Evolutionary conservation across 768 basidiomycete genomes (phyloP).

Genomic region (Floccularia luteovirens): DNA sequence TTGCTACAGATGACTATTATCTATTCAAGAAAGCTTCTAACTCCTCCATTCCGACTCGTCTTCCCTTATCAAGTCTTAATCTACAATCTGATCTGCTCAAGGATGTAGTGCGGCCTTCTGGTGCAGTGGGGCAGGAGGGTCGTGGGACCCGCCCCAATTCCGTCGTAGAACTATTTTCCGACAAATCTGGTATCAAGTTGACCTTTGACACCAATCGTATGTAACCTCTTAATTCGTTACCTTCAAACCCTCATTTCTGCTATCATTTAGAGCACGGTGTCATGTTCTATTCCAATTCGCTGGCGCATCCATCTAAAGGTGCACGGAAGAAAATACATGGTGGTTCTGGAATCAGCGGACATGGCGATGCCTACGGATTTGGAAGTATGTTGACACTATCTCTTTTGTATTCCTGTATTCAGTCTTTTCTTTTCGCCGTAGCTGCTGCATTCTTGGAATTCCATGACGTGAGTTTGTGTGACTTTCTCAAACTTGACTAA

Average conservation of each 20-base stretch:
- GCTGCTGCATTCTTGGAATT: conserved; percentile 65
- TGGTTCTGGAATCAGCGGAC: conserved; percentile 48
- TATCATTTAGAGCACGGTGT: conserved; percentile 52
- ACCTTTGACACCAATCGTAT: conserved; percentile 65
- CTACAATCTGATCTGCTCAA: conserved; percentile 37
- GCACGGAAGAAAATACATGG: conserved; percentile 72
- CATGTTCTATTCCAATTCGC: conserved; percentile 67
- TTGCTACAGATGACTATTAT: conserved; percentile 58
- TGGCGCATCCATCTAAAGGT: conserved; percentile 36
- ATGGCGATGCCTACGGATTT: conserved; percentile 52
- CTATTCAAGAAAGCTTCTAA: conserved; percentile 32
- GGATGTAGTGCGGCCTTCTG: conserved; percentile 27
- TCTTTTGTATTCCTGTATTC: conserved; percentile 3
- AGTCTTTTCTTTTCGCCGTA: conserved; percentile 14
- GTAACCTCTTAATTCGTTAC: conserved; percentile 15
- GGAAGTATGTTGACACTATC: conserved; percentile 33
- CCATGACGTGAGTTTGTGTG: conserved; percentile 39
- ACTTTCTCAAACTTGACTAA: conserved; percentile 3
- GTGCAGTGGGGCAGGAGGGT: conserved; percentile 14
- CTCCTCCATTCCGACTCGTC: conserved; percentile 35
- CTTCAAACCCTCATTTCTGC: background rate
- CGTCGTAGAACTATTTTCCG: conserved; percentile 46
- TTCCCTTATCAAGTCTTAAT: conserved; percentile 34
- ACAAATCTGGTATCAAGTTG: conserved; percentile 51
- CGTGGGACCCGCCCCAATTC: conserved; percentile 27